Percentiles rank a stretch among this genome's conserved stretches.
These are phyloP conservation scores for Trichoderma lentiforme DNA, from an alignment of 2,329 filamentous ascomycete species.

Conservation along the genomic window DNA sequence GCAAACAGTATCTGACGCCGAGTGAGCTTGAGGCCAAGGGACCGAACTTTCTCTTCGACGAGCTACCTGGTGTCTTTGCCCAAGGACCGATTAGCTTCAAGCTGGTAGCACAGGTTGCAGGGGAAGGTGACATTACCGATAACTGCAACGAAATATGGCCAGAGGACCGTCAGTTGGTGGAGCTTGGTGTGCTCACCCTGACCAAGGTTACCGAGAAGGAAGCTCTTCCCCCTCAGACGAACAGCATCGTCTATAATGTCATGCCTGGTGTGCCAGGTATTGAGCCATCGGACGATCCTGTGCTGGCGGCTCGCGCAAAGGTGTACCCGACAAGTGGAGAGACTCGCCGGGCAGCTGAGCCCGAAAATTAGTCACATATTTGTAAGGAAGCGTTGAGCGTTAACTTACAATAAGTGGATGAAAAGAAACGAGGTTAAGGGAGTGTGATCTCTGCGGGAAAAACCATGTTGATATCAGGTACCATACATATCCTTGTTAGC, in stretches of 20 bases:
- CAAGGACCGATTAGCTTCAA: slow-evolving; percentile 8
- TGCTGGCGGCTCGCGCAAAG: neutral
- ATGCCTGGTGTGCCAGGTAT: slow-evolving; percentile 6
- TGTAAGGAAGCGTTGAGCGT: neutral
- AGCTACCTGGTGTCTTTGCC: neutral
- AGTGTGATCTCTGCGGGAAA: neutral
- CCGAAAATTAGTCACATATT: neutral
- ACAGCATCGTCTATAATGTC: neutral
- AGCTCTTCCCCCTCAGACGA: slow-evolving; percentile 1
- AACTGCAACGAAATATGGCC: slow-evolving; percentile 9
- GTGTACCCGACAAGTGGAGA: slow-evolving; percentile 3
- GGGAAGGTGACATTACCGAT: neutral
- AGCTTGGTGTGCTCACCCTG: slow-evolving; percentile 5
- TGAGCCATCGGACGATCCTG: slow-evolving; percentile 6
- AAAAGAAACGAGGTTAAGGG: too few relatives aligned
- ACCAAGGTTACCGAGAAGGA: neutral
- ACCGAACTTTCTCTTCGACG: slow-evolving; percentile 4
- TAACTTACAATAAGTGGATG: neutral
- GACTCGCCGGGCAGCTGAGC: slow-evolving; percentile 3
- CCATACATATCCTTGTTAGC: neutral
- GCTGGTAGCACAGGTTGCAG: slow-evolving; percentile 4
- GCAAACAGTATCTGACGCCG: neutral
- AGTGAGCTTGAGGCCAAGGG: neutral
- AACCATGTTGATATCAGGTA: neutral
- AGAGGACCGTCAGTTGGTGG: slow-evolving; percentile 4